Percentiles rank a stretch among this genome's conserved stretches.
Evolutionary conservation across 169 alveolate genomes (phyloP).

Genomic region (Plasmodium inui): DNA sequence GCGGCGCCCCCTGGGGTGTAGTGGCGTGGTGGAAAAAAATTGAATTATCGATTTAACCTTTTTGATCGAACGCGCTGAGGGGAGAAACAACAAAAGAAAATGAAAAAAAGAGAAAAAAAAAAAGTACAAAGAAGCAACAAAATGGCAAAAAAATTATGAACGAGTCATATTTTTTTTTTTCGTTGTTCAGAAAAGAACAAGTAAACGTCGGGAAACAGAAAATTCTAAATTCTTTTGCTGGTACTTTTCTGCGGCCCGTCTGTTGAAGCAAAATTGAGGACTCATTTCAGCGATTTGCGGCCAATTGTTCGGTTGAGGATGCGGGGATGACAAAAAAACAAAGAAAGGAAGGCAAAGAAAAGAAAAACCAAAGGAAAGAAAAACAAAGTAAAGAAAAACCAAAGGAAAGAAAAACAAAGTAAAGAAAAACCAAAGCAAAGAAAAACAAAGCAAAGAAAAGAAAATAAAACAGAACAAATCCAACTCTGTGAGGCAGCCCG

Average conservation of each 20-base stretch:
- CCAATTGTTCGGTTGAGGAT: not conserved
- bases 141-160: constrained; percentile 8
- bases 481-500: not conserved
- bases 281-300: not conserved
- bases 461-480: not conserved
- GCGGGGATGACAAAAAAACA: not conserved
- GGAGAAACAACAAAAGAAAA: not conserved
- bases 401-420: not conserved
- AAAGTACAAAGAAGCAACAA: not conserved
- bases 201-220: not conserved
- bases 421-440: not conserved
- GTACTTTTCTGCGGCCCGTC: not conserved
- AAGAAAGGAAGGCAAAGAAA: not conserved
- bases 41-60: not conserved
- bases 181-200: not conserved
- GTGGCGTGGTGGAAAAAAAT: not conserved
- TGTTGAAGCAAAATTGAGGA: not conserved
- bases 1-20: not conserved
- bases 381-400: not conserved
- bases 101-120: not conserved
- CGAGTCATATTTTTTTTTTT: constrained; percentile 7
- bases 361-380: not conserved
- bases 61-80: constrained; percentile 1
- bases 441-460: too few species aligned
- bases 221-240: not conserved